Evolutionary conservation across 106 monocot genomes (phyloP).

Genomic region (Acorus gramineus): DNA sequence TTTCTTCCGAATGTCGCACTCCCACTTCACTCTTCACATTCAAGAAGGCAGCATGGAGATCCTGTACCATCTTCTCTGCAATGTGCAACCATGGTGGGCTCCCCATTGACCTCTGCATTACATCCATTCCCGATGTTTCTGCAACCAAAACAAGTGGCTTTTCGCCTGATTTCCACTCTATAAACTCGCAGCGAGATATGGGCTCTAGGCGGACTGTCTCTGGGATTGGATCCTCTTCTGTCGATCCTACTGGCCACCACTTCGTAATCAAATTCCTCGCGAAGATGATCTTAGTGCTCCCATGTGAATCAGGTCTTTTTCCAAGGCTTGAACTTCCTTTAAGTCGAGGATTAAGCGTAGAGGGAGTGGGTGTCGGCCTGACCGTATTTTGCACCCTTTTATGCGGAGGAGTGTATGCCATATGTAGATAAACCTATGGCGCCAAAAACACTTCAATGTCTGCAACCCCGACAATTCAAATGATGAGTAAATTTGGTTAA

Average conservation of each 20-base stretch:
- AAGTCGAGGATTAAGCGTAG: too few species aligned
- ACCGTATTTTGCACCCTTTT: too few species aligned
- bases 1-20: not conserved
- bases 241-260: slow-evolving; percentile 7
- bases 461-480: too few species aligned
- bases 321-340: too few species aligned
- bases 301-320: too few species aligned
- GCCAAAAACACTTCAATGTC: too few species aligned
- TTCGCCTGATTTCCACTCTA: not conserved
- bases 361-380: too few species aligned
- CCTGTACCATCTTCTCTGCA: not conserved
- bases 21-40: slow-evolving; percentile 5
- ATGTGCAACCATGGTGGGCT: slow-evolving; percentile 3
- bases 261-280: not conserved
- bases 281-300: not conserved
- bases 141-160: slow-evolving; percentile 6
- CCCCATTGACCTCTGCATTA: not conserved
- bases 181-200: not conserved
- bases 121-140: not conserved
- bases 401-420: too few species aligned
- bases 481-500: too few species aligned
- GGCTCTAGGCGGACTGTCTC: not conserved
- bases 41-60: not conserved
- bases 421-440: too few species aligned
- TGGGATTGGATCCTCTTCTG: not conserved